Conservation (phyloP, 345 rosid genomes). For the Cardamine chenopodiifolia region DNA sequence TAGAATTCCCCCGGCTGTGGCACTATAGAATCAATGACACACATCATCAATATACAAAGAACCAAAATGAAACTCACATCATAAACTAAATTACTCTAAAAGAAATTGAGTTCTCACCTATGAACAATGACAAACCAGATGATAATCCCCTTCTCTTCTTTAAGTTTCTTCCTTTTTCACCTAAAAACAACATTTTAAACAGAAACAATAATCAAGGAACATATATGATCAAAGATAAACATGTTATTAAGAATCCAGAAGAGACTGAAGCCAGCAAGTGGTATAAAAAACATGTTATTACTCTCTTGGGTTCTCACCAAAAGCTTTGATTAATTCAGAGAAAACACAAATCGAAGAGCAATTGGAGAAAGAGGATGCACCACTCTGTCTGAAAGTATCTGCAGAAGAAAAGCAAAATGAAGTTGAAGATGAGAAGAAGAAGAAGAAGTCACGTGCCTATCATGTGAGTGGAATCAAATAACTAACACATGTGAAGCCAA, state of each 20-base stretch:
- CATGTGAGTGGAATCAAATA: too few relatives aligned
- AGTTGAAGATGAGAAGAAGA: too few relatives aligned
- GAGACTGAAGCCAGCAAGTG: neutral
- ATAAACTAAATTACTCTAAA: neutral
- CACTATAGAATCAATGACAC: slow-evolving; percentile 50
- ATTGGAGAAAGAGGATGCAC: too few relatives aligned
- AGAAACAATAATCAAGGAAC: slow-evolving; percentile 21
- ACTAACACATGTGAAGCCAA: too few relatives aligned
- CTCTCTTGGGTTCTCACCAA: too few relatives aligned
- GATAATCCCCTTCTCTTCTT: slow-evolving; percentile 92
- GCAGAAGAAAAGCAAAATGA: too few relatives aligned
- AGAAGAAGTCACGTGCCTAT: too few relatives aligned
- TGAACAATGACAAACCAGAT: slow-evolving; percentile 91
- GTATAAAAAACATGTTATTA: slow-evolving; percentile 52
- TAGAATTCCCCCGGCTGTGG: slow-evolving; percentile 86
- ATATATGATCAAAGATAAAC: neutral
- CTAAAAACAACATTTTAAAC: slow-evolving; percentile 36
- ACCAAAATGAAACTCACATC: neutral
- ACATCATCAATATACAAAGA: neutral
- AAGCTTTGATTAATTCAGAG: too few relatives aligned
- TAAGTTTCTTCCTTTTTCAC: slow-evolving; percentile 84
- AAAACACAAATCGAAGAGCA: too few relatives aligned
- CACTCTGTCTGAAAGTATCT: too few relatives aligned
- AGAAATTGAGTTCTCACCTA: too few relatives aligned
- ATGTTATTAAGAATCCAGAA: neutral